Evolutionary conservation across 2,329 filamentous ascomycete species (phyloP).

Genomic region (Bipolaris sorokiniana): DNA sequence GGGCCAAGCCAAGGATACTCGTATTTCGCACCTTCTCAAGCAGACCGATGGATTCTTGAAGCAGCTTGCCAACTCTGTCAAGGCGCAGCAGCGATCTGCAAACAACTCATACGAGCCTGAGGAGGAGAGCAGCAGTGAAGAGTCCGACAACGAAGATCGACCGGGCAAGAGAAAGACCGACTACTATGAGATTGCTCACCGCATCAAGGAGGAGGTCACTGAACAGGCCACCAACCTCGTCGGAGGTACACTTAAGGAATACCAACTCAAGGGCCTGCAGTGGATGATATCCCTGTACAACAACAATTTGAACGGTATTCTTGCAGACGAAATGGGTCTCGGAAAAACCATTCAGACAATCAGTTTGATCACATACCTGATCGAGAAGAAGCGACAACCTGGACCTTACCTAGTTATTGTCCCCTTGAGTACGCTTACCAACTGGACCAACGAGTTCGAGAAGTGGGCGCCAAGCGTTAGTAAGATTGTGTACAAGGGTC

Average conservation of each 20-base stretch:
- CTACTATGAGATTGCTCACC: slow-evolving; percentile 98
- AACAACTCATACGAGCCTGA: slow-evolving; percentile 78
- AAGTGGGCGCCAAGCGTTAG: slow-evolving; percentile 92
- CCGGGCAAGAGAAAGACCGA: slow-evolving; percentile 82
- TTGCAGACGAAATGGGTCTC: slow-evolving; percentile 99
- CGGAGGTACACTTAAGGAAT: slow-evolving; percentile 92
- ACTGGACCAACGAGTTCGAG: slow-evolving; percentile 98
- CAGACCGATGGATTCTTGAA: slow-evolving; percentile 98
- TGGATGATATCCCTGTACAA: slow-evolving; percentile 99
- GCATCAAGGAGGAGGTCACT: slow-evolving; percentile 89
- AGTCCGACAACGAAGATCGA: slow-evolving; percentile 68
- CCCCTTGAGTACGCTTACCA: slow-evolving; percentile 93
- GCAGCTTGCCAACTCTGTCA: slow-evolving; percentile 92
- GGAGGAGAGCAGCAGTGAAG: slow-evolving; percentile 59
- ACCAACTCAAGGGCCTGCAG: slow-evolving; percentile 96
- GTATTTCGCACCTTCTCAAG: slow-evolving; percentile 95
- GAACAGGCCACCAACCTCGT: slow-evolving; percentile 85
- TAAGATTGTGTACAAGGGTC: slow-evolving; percentile 96
- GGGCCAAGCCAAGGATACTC: slow-evolving; percentile 97
- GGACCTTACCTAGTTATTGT: slow-evolving; percentile 97
- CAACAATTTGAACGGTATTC: slow-evolving; percentile 98
- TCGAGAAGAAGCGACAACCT: slow-evolving; percentile 89
- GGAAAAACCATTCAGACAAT: slow-evolving; percentile 99
- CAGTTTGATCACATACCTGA: slow-evolving; percentile 94
- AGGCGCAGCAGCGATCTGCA: slow-evolving; percentile 86